Evolutionary conservation across 768 basidiomycete genomes (phyloP).

Genomic region (Podaxis mareebaensis): DNA sequence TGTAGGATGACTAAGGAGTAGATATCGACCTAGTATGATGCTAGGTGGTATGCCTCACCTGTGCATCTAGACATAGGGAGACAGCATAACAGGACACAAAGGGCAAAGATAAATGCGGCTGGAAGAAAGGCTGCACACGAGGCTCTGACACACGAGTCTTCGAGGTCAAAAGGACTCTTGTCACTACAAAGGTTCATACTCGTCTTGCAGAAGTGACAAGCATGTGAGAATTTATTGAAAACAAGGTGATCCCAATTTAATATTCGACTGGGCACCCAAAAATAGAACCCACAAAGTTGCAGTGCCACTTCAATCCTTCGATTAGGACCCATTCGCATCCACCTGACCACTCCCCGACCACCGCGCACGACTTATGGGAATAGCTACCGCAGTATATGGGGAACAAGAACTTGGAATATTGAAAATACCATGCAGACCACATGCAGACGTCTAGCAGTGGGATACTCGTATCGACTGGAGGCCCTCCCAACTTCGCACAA

Average conservation of each 20-base stretch:
- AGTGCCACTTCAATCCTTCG: not conserved
- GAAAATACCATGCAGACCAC: not conserved
- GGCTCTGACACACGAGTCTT: constrained; percentile 45
- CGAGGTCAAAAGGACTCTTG: constrained; percentile 41
- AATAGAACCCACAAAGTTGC: not conserved
- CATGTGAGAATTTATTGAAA: not conserved
- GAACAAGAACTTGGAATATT: not conserved
- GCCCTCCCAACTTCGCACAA: not conserved
- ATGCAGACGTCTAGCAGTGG: constrained; percentile 15
- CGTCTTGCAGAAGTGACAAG: not conserved
- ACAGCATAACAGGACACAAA: constrained; percentile 32
- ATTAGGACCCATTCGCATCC: not conserved
- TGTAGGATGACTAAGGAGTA: too few species aligned
- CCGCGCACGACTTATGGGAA: too few species aligned
- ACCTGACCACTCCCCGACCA: too few species aligned
- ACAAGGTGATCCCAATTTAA: not conserved
- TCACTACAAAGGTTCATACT: constrained; percentile 35
- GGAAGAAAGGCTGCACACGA: constrained; percentile 53
- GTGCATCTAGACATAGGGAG: too few species aligned
- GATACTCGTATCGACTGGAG: not conserved
- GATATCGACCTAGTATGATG: too few species aligned
- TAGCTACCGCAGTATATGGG: not conserved
- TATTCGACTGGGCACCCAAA: not conserved
- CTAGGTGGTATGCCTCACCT: too few species aligned
- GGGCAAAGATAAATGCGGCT: constrained; percentile 41